Conservation (phyloP, 345 rosid genomes). For the Trapa incisa region DNA sequence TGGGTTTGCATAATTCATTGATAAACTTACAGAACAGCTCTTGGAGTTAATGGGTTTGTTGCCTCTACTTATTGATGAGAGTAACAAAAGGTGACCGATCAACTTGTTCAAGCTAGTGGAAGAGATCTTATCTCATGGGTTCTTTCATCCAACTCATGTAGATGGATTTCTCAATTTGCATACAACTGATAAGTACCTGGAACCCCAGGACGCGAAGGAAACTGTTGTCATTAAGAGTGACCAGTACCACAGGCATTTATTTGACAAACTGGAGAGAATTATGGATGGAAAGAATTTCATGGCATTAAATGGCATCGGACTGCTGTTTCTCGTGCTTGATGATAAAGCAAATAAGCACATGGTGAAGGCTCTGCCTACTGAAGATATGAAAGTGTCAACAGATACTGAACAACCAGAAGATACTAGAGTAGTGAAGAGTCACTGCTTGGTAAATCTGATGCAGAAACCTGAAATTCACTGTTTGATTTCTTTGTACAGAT, state of each 20-base stretch:
- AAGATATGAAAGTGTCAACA: slow-evolving; percentile 18
- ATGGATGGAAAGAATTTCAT: slow-evolving; percentile 29
- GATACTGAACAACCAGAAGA: slow-evolving; percentile 18
- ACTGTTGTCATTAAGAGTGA: slow-evolving; percentile 46
- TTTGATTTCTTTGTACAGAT: slow-evolving; percentile 70
- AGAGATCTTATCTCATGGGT: slow-evolving; percentile 53
- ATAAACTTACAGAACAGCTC: slow-evolving; percentile 57
- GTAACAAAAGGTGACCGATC: slow-evolving; percentile 15
- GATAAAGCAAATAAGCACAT: slow-evolving; percentile 45
- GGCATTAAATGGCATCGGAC: slow-evolving; percentile 45
- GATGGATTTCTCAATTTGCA: slow-evolving; percentile 68
- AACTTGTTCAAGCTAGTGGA: slow-evolving; percentile 36
- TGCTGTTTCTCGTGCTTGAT: slow-evolving; percentile 50
- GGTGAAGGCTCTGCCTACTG: slow-evolving; percentile 29
- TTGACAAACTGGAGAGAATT: slow-evolving; percentile 45
- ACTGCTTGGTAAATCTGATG: slow-evolving; percentile 29
- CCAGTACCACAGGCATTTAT: slow-evolving; percentile 81
- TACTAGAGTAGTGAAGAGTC: slow-evolving; percentile 19
- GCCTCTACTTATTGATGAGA: slow-evolving; percentile 19
- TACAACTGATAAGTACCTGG: slow-evolving; percentile 38
- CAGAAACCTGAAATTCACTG: slow-evolving; percentile 54
- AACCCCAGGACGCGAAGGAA: slow-evolving; percentile 21
- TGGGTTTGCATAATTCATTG: slow-evolving; percentile 58
- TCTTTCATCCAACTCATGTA: slow-evolving; percentile 65
- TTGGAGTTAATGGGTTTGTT: slow-evolving; percentile 40